Percentiles rank a stretch among this genome's conserved stretches.
Evolutionary conservation across 768 basidiomycete species (phyloP).

Genomic region (Dendrothele bispora): DNA sequence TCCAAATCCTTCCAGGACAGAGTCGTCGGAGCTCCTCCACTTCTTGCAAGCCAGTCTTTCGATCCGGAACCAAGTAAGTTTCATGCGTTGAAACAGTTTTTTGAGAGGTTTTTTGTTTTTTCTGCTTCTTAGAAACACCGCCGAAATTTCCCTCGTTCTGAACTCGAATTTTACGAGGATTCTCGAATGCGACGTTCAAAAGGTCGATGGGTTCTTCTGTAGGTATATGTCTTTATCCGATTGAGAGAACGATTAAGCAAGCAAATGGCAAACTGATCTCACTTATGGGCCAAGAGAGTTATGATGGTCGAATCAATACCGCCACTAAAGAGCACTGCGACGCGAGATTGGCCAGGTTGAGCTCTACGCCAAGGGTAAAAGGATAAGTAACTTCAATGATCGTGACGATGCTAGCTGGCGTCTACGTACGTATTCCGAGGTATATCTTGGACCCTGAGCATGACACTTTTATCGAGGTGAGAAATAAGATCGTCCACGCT

Average conservation of each 20-base stretch:
- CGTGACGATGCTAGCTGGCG: too few species aligned
- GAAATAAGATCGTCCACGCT: conserved; percentile 52
- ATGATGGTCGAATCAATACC: conserved; percentile 92
- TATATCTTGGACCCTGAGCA: conserved; percentile 66
- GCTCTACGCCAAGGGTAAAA: conserved; percentile 12
- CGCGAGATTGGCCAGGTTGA: conserved; percentile 43
- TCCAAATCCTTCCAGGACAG: conserved; percentile 85
- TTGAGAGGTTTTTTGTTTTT: conserved; percentile 21
- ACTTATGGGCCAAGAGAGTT: conserved; percentile 79
- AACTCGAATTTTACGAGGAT: conserved; percentile 73
- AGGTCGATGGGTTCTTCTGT: conserved; percentile 84
- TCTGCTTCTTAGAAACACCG: conserved; percentile 42
- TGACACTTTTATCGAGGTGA: conserved; percentile 66
- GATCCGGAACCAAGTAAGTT: conserved; percentile 84
- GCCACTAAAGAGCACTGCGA: conserved; percentile 92
- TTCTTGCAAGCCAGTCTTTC: conserved; percentile 77
- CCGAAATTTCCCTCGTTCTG: conserved; percentile 46
- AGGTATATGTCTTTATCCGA: conserved; percentile 61
- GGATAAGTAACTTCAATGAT: conserved; percentile 1
- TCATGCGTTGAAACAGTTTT: background rate
- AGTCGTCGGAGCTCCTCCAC: conserved; percentile 72
- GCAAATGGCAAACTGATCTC: conserved; percentile 17
- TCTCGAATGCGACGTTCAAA: conserved; percentile 93
- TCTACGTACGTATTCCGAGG: conserved; percentile 46
- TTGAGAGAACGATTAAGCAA: background rate